Conservation (phyloP, 768 basidiomycete genomes). For the Strobilomyces echinocephalus region DNA sequence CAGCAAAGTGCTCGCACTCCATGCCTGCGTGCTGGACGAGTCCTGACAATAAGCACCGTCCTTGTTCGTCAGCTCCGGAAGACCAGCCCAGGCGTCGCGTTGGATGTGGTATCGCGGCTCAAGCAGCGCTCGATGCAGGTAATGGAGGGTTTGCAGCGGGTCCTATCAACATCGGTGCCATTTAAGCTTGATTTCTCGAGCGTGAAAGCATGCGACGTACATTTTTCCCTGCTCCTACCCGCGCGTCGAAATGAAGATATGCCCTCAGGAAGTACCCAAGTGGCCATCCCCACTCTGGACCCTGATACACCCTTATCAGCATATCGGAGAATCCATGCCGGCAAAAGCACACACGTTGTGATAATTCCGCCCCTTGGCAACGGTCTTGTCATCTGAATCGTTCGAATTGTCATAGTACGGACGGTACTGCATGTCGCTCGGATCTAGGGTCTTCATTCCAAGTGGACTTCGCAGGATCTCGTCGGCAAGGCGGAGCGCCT, state of each 20-base stretch:
- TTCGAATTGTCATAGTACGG: slow-evolving; percentile 92
- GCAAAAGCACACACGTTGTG: slow-evolving; percentile 58
- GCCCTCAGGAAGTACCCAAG: slow-evolving; percentile 93
- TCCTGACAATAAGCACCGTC: slow-evolving; percentile 80
- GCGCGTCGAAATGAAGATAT: slow-evolving; percentile 81
- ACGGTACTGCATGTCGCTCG: slow-evolving; percentile 82
- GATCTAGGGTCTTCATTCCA: slow-evolving; percentile 96
- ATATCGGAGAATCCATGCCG: neutral
- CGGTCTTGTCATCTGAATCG: slow-evolving; percentile 73
- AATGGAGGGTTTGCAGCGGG: slow-evolving; percentile 65
- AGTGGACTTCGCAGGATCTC: slow-evolving; percentile 77
- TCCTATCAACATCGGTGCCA: slow-evolving; percentile 42
- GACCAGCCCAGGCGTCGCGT: slow-evolving; percentile 83
- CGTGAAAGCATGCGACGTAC: slow-evolving; percentile 39
- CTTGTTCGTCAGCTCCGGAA: slow-evolving; percentile 89
- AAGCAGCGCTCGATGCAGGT: slow-evolving; percentile 71
- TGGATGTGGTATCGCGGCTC: slow-evolving; percentile 68
- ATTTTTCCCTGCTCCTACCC: slow-evolving; percentile 60
- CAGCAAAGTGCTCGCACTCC: slow-evolving; percentile 89
- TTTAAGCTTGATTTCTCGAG: neutral
- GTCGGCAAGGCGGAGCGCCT: slow-evolving; percentile 77
- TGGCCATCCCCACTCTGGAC: slow-evolving; percentile 95
- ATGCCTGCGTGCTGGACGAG: slow-evolving; percentile 92
- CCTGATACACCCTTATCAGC: slow-evolving; percentile 40
- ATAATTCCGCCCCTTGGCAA: slow-evolving; percentile 95